phyloP scores from a whole-genome alignment of 2,329 filamentous ascomycete species.

The Ascochyta pisi region DNA sequence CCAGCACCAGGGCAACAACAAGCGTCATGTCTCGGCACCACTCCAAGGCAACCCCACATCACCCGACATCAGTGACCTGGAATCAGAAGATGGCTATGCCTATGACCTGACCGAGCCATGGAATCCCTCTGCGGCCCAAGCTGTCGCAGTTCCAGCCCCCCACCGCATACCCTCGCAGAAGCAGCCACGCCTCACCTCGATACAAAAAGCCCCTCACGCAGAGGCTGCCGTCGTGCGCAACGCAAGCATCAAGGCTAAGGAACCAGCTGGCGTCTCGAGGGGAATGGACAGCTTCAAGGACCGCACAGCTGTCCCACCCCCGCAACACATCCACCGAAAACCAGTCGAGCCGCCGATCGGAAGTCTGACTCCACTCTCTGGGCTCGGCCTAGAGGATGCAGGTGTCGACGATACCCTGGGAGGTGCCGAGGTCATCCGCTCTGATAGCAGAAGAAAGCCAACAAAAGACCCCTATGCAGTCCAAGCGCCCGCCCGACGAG shows the following conservation, averaged over 20 bases:
- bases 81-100: slow-evolving; percentile 35
- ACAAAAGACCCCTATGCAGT: slow-evolving; percentile 30
- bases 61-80: slow-evolving; percentile 35
- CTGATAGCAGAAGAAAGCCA: slow-evolving; percentile 41
- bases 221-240: slow-evolving; percentile 29
- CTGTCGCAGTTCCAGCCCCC: slow-evolving; percentile 25
- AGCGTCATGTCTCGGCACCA: slow-evolving; percentile 46
- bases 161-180: slow-evolving; percentile 32
- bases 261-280: slow-evolving; percentile 36
- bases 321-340: slow-evolving; percentile 33
- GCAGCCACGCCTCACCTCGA: slow-evolving; percentile 26
- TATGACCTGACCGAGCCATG: slow-evolving; percentile 47
- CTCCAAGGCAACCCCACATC: slow-evolving; percentile 28
- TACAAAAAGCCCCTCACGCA: slow-evolving; percentile 24
- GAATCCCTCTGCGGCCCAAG: slow-evolving; percentile 38
- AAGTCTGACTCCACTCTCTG: slow-evolving; percentile 27
- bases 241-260: slow-evolving; percentile 41
- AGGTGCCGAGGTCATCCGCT: slow-evolving; percentile 40
- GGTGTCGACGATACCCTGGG: slow-evolving; percentile 39
- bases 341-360: slow-evolving; percentile 21
- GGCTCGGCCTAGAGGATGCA: slow-evolving; percentile 44
- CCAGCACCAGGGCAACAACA: slow-evolving; percentile 25
- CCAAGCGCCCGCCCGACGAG: slow-evolving; percentile 25
- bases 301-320: slow-evolving; percentile 25
- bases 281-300: slow-evolving; percentile 43